phyloP scores from a whole-genome alignment of 371 early-diverging fungal genomes.

The Cokeromyces recurvatus region DNA sequence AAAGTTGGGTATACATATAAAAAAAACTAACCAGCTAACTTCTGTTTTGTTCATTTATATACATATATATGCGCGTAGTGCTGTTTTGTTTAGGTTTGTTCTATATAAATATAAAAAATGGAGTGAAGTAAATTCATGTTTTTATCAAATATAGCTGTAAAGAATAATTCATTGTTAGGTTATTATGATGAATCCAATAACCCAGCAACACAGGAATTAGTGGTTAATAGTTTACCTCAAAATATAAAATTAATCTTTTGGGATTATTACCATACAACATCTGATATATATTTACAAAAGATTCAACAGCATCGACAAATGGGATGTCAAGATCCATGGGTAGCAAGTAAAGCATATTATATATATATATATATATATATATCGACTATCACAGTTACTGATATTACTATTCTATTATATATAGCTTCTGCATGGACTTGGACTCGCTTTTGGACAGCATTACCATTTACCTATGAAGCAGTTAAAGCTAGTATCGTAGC shows the following conservation, averaged over 20 bases:
- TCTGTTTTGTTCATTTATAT: background rate
- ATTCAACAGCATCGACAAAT: conserved; percentile 78
- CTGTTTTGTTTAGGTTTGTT: conserved; percentile 53
- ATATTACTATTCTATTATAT: background rate
- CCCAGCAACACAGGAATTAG: conserved; percentile 51
- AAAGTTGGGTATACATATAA: too few species aligned
- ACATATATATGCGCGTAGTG: conserved; percentile 32
- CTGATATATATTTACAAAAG: conserved; percentile 68
- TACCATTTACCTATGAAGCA: conserved; percentile 76
- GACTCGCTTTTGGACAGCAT: conserved; percentile 79
- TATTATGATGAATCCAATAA: conserved; percentile 72
- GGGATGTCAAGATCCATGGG: conserved; percentile 77
- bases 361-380: background rate
- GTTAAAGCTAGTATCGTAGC: conserved; percentile 72
- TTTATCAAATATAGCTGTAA: conserved; percentile 52
- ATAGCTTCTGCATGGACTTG: conserved; percentile 74
- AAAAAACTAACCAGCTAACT: too few species aligned
- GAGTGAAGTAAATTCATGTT: background rate
- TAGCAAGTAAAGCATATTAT: conserved; percentile 47
- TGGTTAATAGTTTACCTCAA: conserved; percentile 57
- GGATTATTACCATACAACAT: conserved; percentile 81
- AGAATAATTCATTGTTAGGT: conserved; percentile 71
- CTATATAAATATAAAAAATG: background rate
- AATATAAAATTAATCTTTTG: conserved; percentile 78
- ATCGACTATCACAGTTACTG: background rate